A percentile compares a stretch with the other conserved stretches of the same genome.
Evolutionary conservation across 768 basidiomycete species (phyloP).

Genomic region (Cyathus striatus): DNA sequence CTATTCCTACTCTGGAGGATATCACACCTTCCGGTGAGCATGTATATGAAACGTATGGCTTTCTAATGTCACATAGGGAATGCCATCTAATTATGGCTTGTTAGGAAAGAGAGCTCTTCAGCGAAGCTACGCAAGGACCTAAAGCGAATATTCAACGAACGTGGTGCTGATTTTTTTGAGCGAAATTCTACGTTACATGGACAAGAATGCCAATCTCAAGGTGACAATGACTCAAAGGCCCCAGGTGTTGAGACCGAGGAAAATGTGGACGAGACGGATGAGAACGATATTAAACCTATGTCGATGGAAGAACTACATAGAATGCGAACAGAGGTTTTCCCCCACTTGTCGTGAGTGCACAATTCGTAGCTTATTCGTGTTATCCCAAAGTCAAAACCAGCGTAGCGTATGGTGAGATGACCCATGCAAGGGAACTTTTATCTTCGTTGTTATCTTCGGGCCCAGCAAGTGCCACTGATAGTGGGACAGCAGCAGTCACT

Average conservation of each 20-base stretch:
- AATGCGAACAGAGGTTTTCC: slow-evolving; percentile 68
- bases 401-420: slow-evolving; percentile 76
- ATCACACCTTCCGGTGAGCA: slow-evolving; percentile 66
- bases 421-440: slow-evolving; percentile 68
- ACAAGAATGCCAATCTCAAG: slow-evolving; percentile 4
- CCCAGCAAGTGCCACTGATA: slow-evolving; percentile 10
- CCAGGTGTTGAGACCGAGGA: too few species aligned
- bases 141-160: slow-evolving; percentile 65
- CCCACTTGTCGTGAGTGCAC: slow-evolving; percentile 66
- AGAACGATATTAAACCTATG: slow-evolving; percentile 44
- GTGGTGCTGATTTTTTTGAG: slow-evolving; percentile 75
- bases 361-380: not conserved
- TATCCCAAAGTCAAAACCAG: slow-evolving; percentile 27
- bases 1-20: slow-evolving; percentile 59
- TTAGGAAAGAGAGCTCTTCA: slow-evolving; percentile 51
- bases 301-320: slow-evolving; percentile 67
- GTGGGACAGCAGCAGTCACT: slow-evolving; percentile 6
- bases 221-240: too few species aligned
- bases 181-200: slow-evolving; percentile 11
- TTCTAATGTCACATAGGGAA: slow-evolving; percentile 4
- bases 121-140: slow-evolving; percentile 62
- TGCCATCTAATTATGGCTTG: slow-evolving; percentile 10
- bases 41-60: slow-evolving; percentile 65
- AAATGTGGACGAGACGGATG: too few species aligned
- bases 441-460: slow-evolving; percentile 35